phyloP scores from a whole-genome alignment of 1,284 basidiomycete species.

The Ustilago hordei region DNA sequence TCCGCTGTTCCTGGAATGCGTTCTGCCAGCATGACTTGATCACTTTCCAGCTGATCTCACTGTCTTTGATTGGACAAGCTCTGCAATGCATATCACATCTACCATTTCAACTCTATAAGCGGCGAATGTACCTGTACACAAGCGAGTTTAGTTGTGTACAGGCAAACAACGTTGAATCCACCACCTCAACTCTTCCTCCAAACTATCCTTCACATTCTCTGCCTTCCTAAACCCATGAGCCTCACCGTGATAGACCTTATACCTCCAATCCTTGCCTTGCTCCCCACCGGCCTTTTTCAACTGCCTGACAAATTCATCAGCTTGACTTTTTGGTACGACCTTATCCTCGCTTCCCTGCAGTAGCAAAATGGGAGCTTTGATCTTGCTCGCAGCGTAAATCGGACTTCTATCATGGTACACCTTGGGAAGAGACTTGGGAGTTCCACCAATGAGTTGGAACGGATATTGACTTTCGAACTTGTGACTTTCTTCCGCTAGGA shows the following conservation, averaged over 20 bases:
- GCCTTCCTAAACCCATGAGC: constrained; percentile 51
- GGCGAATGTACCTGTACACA: no score
- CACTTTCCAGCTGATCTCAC: constrained; percentile 8
- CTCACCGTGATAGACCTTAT: constrained; percentile 57
- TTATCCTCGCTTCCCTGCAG: constrained; percentile 74
- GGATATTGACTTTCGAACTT: constrained; percentile 77
- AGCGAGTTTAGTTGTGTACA: no score
- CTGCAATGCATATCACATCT: background rate
- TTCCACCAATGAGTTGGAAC: constrained; percentile 75
- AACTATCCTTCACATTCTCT: constrained; percentile 35
- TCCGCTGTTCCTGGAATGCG: constrained; percentile 8
- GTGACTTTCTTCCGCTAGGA: constrained; percentile 73
- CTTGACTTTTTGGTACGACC: constrained; percentile 75
- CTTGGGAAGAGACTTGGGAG: constrained; percentile 72
- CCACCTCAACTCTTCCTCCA: constrained; percentile 39
- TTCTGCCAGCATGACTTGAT: background rate
- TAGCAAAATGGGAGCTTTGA: constrained; percentile 74
- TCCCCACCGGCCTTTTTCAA: constrained; percentile 35
- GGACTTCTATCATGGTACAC: constrained; percentile 74
- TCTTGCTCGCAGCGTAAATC: constrained; percentile 73
- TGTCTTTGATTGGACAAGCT: background rate
- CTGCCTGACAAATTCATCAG: constrained; percentile 69
- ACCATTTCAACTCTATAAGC: no score
- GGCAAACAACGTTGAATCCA: constrained; percentile 14
- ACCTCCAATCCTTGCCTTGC: constrained; percentile 32